These are phyloP conservation scores for Ophiocordyceps camponoti-saundersi DNA, from an alignment of 2,329 filamentous ascomycete genomes.

Conservation along the genomic window DNA sequence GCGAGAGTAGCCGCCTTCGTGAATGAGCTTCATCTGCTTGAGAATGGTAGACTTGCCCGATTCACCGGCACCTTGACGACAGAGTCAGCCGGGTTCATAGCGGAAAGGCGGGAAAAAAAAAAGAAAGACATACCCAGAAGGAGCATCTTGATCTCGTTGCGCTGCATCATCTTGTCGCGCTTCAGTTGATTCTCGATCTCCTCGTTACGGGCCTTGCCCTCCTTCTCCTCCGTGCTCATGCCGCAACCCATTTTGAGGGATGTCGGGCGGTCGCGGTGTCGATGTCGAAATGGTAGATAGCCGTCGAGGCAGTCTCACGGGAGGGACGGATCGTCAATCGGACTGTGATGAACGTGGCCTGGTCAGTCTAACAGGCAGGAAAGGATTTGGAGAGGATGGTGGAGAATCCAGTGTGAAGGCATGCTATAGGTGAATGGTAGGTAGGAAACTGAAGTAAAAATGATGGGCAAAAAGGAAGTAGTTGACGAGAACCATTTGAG, in stretches of 20 bases:
- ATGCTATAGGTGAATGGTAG: neutral
- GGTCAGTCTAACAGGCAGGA: neutral
- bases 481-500: neutral
- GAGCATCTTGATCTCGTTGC: conserved; percentile 99
- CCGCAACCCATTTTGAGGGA: conserved; percentile 88
- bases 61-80: conserved; percentile 74
- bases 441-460: neutral
- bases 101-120: too few relatives aligned
- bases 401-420: neutral
- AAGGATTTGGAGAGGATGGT: neutral
- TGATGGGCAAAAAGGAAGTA: neutral
- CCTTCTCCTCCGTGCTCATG: conserved; percentile 99
- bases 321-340: neutral
- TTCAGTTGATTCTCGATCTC: conserved; percentile 99
- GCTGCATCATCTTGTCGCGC: conserved; percentile 95
- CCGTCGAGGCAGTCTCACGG: neutral
- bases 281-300: neutral
- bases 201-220: conserved; percentile 99
- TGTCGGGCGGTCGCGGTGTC: conserved; percentile 7
- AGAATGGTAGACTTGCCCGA: conserved; percentile 83
- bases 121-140: conserved; percentile 54
- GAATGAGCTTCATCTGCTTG: conserved; percentile 99
- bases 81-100: neutral
- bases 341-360: neutral
- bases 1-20: conserved; percentile 95